A percentile compares a stretch with the other conserved stretches of the same genome.
Conservation (phyloP, 2,329 filamentous ascomycete species). For the Aspergillus vadensis region DNA sequence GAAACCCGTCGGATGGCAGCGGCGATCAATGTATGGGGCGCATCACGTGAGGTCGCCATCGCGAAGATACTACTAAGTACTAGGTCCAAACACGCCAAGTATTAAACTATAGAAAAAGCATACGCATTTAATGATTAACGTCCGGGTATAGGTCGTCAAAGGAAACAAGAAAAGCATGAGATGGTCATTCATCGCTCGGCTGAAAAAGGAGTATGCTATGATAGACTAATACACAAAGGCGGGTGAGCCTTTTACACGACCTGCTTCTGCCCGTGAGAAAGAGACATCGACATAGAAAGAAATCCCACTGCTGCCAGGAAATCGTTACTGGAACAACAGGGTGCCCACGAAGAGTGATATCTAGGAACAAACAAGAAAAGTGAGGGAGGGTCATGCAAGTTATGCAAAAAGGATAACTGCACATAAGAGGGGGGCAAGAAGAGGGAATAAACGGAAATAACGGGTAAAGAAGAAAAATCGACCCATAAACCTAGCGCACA, state of each 20-base stretch:
- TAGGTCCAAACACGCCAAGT: background rate
- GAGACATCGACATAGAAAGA: constrained; percentile 27
- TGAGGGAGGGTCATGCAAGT: constrained; percentile 27
- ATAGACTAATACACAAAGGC: constrained; percentile 33
- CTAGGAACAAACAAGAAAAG: constrained; percentile 16
- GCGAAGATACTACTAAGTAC: background rate
- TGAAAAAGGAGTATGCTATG: constrained; percentile 27
- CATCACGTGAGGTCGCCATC: background rate
- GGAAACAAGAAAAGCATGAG: constrained; percentile 8
- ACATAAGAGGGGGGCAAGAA: constrained; percentile 18
- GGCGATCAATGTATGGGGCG: background rate
- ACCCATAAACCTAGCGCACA: constrained; percentile 12
- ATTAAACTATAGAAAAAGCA: background rate
- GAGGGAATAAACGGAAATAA: constrained; percentile 10
- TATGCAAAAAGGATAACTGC: constrained; percentile 34
- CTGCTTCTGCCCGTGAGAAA: constrained; percentile 25
- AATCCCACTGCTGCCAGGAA: constrained; percentile 26
- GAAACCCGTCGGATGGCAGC: background rate
- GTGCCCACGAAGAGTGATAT: constrained; percentile 17
- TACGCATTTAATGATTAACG: background rate
- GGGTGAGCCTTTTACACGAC: constrained; percentile 21
- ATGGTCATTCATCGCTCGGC: constrained; percentile 27
- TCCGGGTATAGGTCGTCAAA: background rate
- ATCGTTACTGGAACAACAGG: constrained; percentile 31
- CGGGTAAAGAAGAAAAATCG: constrained; percentile 19